phyloP scores from a whole-genome alignment of 129 eudicot genomes.

The Arctium minus region DNA sequence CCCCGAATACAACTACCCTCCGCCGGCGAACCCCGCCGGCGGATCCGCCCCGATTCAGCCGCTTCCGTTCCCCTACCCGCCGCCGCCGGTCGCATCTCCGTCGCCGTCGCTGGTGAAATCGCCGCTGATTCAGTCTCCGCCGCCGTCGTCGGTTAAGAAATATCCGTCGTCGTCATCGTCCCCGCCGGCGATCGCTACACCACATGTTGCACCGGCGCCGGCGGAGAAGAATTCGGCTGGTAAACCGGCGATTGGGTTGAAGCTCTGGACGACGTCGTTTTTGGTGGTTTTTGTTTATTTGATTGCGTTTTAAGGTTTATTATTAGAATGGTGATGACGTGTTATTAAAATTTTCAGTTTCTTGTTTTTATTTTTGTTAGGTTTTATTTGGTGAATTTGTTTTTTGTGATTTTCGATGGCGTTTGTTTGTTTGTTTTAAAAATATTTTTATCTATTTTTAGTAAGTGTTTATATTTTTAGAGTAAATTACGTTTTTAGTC shows the following conservation, averaged over 20 bases:
- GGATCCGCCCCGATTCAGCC: constrained; percentile 22
- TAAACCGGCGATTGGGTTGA: background rate
- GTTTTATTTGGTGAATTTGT: background rate
- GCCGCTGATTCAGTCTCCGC: background rate
- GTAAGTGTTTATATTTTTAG: too few species aligned
- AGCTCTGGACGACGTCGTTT: background rate
- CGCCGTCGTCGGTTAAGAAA: background rate
- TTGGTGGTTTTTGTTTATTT: background rate
- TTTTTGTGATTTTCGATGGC: background rate
- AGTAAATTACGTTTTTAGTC: too few species aligned
- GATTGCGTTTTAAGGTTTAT: background rate
- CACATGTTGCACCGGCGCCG: background rate
- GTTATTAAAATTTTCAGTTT: background rate
- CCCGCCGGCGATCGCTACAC: background rate
- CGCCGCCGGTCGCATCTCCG: constrained; percentile 14
- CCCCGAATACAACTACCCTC: background rate
- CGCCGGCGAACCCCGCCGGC: background rate
- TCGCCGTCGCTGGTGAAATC: background rate
- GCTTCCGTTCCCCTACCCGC: constrained; percentile 37
- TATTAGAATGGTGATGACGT: background rate
- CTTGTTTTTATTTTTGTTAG: background rate
- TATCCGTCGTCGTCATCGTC: background rate
- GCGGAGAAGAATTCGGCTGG: background rate
- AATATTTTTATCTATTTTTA: too few species aligned
- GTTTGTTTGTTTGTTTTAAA: background rate